A percentile compares a stretch with the other conserved stretches of the same genome.
Conservation (phyloP, 2,329 filamentous ascomycete genomes). For the Corinectria fuckeliana region DNA sequence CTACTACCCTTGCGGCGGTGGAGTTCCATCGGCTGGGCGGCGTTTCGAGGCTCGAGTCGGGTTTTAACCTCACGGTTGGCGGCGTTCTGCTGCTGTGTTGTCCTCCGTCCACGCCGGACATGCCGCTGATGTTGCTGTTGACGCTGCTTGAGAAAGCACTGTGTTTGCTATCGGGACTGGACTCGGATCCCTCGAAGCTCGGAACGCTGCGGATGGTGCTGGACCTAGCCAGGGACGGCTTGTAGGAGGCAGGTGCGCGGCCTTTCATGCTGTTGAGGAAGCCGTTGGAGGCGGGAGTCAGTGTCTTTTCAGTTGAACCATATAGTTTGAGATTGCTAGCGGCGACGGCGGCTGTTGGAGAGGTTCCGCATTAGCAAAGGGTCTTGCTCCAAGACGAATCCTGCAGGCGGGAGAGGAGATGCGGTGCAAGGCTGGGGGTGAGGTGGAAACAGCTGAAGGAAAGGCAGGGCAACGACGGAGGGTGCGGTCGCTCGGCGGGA, state of each 20-base stretch:
- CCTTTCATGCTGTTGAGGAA: conserved; percentile 50
- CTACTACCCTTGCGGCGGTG: conserved; percentile 41
- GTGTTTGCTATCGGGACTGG: conserved; percentile 53
- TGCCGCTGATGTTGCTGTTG: conserved; percentile 59
- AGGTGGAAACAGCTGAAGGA: conserved; percentile 11
- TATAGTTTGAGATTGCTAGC: conserved; percentile 37
- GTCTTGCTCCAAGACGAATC: background rate
- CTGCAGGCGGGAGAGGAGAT: conserved; percentile 8
- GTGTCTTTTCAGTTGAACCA: conserved; percentile 41
- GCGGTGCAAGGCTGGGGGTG: conserved; percentile 27
- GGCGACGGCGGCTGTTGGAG: conserved; percentile 25
- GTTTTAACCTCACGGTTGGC: conserved; percentile 47
- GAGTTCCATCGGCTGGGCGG: conserved; percentile 43
- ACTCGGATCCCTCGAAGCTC: conserved; percentile 59
- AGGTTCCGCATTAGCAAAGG: conserved; percentile 30
- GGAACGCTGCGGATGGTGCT: conserved; percentile 63
- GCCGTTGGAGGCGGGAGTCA: conserved; percentile 49
- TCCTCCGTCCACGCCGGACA: conserved; percentile 49
- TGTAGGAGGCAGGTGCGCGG: conserved; percentile 39
- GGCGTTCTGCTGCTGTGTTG: conserved; percentile 42
- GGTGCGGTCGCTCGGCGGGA: conserved; percentile 27
- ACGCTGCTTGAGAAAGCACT: conserved; percentile 63
- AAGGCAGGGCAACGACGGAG: conserved; percentile 12
- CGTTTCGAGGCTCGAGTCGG: conserved; percentile 36
- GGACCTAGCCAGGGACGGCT: conserved; percentile 43